Evolutionary conservation across 441 rosid species (phyloP).

Genomic region (Hura crepitans): DNA sequence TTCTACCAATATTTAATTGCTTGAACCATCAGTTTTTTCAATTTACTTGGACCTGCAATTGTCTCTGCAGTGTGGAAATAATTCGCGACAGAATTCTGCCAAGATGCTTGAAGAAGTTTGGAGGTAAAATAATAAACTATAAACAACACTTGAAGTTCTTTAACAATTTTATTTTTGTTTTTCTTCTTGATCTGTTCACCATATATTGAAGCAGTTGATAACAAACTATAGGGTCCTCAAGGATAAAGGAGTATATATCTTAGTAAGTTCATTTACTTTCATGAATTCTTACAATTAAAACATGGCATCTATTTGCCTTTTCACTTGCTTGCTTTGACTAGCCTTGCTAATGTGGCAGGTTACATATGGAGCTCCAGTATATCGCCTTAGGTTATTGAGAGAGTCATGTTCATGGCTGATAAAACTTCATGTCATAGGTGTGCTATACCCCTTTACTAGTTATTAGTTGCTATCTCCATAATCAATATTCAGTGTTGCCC

Average conservation of each 20-base stretch:
- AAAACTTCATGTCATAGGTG: slow-evolving; percentile 82
- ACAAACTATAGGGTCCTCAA: slow-evolving; percentile 91
- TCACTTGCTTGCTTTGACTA: slow-evolving; percentile 10
- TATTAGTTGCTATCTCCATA: background rate
- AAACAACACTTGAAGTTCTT: slow-evolving; percentile 16
- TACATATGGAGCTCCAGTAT: slow-evolving; percentile 77
- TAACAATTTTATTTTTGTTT: slow-evolving; percentile 18
- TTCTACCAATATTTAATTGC: background rate
- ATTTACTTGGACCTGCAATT: slow-evolving; percentile 4
- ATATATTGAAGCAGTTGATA: slow-evolving; percentile 86
- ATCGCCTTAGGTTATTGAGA: slow-evolving; percentile 53
- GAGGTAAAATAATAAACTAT: slow-evolving; percentile 44
- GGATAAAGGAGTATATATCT: slow-evolving; percentile 78
- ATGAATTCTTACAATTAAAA: background rate
- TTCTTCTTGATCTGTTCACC: slow-evolving; percentile 62
- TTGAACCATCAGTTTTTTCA: background rate
- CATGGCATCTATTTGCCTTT: slow-evolving; percentile 12
- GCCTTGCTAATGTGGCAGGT: slow-evolving; percentile 39
- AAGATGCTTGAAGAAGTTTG: slow-evolving; percentile 72
- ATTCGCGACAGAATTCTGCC: slow-evolving; percentile 54
- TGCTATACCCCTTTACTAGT: background rate
- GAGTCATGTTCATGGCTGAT: slow-evolving; percentile 55
- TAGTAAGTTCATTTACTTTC: slow-evolving; percentile 40
- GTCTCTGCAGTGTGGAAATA: slow-evolving; percentile 57
- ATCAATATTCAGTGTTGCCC: background rate